These are phyloP conservation scores for Russula griseocarnosa DNA, from an alignment of 768 basidiomycete species.

Conservation along the genomic window DNA sequence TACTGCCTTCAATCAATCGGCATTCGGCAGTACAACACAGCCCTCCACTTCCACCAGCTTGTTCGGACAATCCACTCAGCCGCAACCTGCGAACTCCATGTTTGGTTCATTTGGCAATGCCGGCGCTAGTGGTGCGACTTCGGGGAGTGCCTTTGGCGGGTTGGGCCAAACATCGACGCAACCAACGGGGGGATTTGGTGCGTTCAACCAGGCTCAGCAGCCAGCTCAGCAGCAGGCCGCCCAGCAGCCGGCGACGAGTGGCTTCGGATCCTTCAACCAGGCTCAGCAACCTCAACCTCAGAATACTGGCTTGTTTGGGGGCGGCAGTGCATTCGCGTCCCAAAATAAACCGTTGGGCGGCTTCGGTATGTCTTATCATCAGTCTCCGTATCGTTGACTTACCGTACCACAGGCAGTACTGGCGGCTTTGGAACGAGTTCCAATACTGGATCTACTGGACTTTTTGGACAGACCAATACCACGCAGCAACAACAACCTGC, in stretches of 20 bases:
- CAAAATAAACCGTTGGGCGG: slow-evolving; percentile 35
- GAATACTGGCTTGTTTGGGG: slow-evolving; percentile 33
- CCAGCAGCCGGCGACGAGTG: slow-evolving; percentile 33
- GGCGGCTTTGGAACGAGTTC: slow-evolving; percentile 22
- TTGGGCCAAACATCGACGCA: slow-evolving; percentile 28
- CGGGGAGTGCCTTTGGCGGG: slow-evolving; percentile 34
- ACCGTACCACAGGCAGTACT: slow-evolving; percentile 13
- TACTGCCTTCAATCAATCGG: slow-evolving; percentile 35
- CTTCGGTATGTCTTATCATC: slow-evolving; percentile 18
- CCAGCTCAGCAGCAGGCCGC: slow-evolving; percentile 35
- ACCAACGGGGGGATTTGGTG: slow-evolving; percentile 28
- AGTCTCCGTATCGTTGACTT: slow-evolving; percentile 1
- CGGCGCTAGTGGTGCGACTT: slow-evolving; percentile 28
- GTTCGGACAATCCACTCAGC: slow-evolving; percentile 35
- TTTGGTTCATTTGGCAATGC: slow-evolving; percentile 34
- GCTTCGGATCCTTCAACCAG: slow-evolving; percentile 39
- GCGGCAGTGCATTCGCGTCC: slow-evolving; percentile 33
- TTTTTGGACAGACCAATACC: slow-evolving; percentile 33
- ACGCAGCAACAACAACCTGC: slow-evolving; percentile 34
- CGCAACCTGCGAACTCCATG: slow-evolving; percentile 32
- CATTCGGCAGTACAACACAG: slow-evolving; percentile 35
- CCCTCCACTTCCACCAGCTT: slow-evolving; percentile 30
- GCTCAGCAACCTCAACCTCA: slow-evolving; percentile 26
- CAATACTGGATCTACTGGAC: slow-evolving; percentile 25
- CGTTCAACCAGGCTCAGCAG: slow-evolving; percentile 32